Conservation (phyloP, 1,139 yeast species). For the Hyphopichia khmerensis region DNA sequence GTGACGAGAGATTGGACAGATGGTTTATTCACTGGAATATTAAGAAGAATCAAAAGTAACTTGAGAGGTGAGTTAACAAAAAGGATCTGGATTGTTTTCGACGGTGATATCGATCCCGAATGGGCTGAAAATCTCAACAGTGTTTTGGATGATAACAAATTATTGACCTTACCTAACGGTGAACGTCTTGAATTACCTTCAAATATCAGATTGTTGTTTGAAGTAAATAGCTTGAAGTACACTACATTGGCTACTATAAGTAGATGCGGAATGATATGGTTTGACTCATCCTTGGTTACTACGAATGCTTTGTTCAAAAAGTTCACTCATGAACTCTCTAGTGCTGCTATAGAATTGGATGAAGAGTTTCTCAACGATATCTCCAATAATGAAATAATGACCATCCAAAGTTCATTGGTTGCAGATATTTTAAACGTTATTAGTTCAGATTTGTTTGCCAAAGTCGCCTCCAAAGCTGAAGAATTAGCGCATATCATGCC, state of each 20-base stretch:
- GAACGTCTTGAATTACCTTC: slow-evolving; percentile 72
- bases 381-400: not conserved
- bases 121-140: slow-evolving; percentile 94
- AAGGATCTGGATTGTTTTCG: slow-evolving; percentile 79
- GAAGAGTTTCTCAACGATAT: slow-evolving; percentile 8
- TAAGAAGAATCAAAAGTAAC: slow-evolving; percentile 61
- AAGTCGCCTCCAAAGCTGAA: slow-evolving; percentile 14
- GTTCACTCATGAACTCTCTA: slow-evolving; percentile 21
- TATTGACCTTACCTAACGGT: slow-evolving; percentile 85
- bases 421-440: slow-evolving; percentile 7
- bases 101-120: slow-evolving; percentile 91
- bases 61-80: slow-evolving; percentile 57
- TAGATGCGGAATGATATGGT: slow-evolving; percentile 89
- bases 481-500: slow-evolving; percentile 55
- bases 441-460: slow-evolving; percentile 4
- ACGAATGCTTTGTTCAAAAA: slow-evolving; percentile 19
- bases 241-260: slow-evolving; percentile 93
- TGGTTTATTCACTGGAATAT: slow-evolving; percentile 72
- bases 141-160: slow-evolving; percentile 83
- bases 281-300: slow-evolving; percentile 36
- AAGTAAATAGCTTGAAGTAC: slow-evolving; percentile 61
- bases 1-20: slow-evolving; percentile 92
- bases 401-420: slow-evolving; percentile 10
- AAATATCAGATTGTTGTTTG: slow-evolving; percentile 70
- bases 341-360: slow-evolving; percentile 10